Conservation (phyloP, 2,329 filamentous ascomycete species). For the Cytospora leucostoma region DNA sequence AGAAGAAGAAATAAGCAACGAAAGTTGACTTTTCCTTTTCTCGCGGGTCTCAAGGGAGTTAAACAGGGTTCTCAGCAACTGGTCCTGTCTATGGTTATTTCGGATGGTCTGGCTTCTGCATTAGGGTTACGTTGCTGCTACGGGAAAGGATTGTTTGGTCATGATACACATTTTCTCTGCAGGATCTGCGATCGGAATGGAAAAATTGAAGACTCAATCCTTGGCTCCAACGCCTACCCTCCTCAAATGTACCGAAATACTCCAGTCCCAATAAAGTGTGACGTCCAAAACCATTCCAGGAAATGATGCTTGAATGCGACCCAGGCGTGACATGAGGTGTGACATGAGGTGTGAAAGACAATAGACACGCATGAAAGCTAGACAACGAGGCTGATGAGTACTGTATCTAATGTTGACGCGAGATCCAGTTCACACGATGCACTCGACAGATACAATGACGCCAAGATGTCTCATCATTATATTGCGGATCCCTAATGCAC, state of each 20-base stretch:
- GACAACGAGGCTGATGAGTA: neutral
- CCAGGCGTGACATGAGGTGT: neutral
- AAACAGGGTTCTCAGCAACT: constrained; percentile 24
- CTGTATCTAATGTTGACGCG: too few species aligned
- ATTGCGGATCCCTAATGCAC: too few species aligned
- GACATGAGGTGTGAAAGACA: neutral
- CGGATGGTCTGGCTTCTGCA: constrained; percentile 30
- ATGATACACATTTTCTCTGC: constrained; percentile 22
- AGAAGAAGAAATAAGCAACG: constrained; percentile 73
- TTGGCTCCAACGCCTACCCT: constrained; percentile 16
- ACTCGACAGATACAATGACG: too few species aligned
- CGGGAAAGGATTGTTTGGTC: constrained; percentile 25
- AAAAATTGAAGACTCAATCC: constrained; percentile 16
- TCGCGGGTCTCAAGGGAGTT: constrained; percentile 15
- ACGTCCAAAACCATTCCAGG: constrained; percentile 11
- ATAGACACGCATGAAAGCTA: neutral
- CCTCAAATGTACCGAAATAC: constrained; percentile 4
- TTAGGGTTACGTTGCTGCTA: constrained; percentile 27
- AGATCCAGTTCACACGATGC: too few species aligned
- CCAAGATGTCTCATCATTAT: too few species aligned
- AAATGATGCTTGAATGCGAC: neutral
- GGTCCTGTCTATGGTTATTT: constrained; percentile 30
- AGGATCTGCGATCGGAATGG: constrained; percentile 17
- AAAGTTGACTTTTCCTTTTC: constrained; percentile 6
- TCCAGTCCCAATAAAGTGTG: constrained; percentile 12